phyloP scores from a whole-genome alignment of 306 rosid genomes.

The Prunus davidiana region DNA sequence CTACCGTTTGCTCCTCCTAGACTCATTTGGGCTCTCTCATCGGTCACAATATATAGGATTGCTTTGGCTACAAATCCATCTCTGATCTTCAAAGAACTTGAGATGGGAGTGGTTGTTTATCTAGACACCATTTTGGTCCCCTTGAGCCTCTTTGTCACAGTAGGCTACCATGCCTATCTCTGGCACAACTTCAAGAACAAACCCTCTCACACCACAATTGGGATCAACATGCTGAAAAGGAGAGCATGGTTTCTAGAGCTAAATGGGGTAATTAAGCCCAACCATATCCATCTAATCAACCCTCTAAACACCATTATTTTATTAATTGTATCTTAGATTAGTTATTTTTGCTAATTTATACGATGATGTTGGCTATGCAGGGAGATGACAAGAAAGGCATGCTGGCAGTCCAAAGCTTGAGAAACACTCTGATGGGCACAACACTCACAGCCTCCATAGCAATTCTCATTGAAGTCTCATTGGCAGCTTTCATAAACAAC shows the following conservation, averaged over 20 bases:
- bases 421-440: conserved; percentile 68
- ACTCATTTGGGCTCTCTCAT: background rate
- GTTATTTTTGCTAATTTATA: background rate
- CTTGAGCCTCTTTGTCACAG: conserved; percentile 50
- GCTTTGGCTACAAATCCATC: background rate
- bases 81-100: background rate
- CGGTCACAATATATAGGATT: background rate
- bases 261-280: conserved; percentile 36
- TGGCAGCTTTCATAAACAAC: conserved; percentile 60
- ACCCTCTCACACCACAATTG: conserved; percentile 57
- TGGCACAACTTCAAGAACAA: conserved; percentile 58
- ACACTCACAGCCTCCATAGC: conserved; percentile 57
- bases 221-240: conserved; percentile 44
- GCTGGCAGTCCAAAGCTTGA: conserved; percentile 65
- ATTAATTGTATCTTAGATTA: background rate
- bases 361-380: conserved; percentile 19
- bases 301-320: background rate
- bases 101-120: conserved; percentile 44
- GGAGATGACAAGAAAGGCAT: conserved; percentile 53
- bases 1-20: background rate
- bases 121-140: conserved; percentile 63
- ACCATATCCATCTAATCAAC: background rate
- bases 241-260: conserved; percentile 52
- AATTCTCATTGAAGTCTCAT: conserved; percentile 36
- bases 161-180: conserved; percentile 69